A percentile compares a stretch with the other conserved stretches of the same genome.
These are phyloP conservation scores for Phanerodontia chrysosporium DNA, from an alignment of 768 basidiomycete species.

Conservation along the genomic window DNA sequence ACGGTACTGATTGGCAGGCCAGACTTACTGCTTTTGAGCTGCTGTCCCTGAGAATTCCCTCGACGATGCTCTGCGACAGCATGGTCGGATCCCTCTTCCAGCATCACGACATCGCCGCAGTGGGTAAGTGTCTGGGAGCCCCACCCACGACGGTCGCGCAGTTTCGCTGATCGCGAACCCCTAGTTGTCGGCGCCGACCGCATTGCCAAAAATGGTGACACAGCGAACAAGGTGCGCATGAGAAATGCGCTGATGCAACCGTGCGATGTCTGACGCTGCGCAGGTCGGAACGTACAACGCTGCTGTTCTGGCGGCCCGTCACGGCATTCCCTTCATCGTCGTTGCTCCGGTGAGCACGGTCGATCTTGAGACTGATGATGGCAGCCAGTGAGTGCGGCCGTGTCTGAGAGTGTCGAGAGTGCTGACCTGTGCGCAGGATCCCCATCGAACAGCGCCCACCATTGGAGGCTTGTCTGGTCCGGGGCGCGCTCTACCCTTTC, in stretches of 20 bases:
- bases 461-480: slow-evolving; percentile 83
- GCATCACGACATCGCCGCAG: slow-evolving; percentile 75
- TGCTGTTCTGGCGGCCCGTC: slow-evolving; percentile 84
- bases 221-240: slow-evolving; percentile 82
- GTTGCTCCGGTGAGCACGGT: slow-evolving; percentile 92
- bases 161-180: background rate
- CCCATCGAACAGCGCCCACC: slow-evolving; percentile 91
- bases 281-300: slow-evolving; percentile 95
- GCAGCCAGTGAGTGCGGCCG: slow-evolving; percentile 41
- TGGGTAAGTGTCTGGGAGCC: slow-evolving; percentile 54
- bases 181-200: slow-evolving; percentile 84
- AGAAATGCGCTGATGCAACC: background rate
- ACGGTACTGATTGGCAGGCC: slow-evolving; percentile 4
- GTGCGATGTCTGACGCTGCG: background rate
- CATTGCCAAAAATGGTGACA: slow-evolving; percentile 91
- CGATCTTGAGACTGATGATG: slow-evolving; percentile 74
- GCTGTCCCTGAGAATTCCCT: slow-evolving; percentile 76
- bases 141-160: background rate
- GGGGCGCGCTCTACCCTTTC: slow-evolving; percentile 70
- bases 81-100: slow-evolving; percentile 97
- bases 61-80: slow-evolving; percentile 94
- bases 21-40: slow-evolving; percentile 91
- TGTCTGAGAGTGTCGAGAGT: slow-evolving; percentile 4
- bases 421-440: slow-evolving; percentile 43
- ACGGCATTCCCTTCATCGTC: slow-evolving; percentile 87